phyloP scores from a whole-genome alignment of 1,284 basidiomycete genomes.

The Leucoagaricus sp. region DNA sequence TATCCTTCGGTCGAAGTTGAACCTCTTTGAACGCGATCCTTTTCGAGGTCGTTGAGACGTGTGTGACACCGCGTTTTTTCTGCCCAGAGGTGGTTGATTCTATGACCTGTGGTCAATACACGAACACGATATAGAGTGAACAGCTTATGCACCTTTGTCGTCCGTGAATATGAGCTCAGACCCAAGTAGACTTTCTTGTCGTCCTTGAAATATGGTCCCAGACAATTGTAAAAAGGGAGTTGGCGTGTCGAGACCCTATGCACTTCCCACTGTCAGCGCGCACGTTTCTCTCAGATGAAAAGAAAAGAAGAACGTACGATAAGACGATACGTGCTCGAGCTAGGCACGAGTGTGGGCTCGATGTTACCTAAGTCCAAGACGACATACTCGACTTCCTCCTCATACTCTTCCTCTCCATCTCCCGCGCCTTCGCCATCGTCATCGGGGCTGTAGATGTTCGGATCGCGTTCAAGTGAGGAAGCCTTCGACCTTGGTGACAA shows the following conservation, averaged over 20 bases:
- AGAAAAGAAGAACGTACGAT: slow-evolving; percentile 50
- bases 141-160: slow-evolving; percentile 48
- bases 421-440: slow-evolving; percentile 48
- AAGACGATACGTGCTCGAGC: slow-evolving; percentile 64
- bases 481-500: slow-evolving; percentile 1
- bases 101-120: slow-evolving; percentile 26
- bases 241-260: slow-evolving; percentile 71
- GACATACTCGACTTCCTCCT: slow-evolving; percentile 63
- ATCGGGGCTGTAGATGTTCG: slow-evolving; percentile 42
- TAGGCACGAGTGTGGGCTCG: slow-evolving; percentile 74
- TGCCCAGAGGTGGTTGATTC: slow-evolving; percentile 28
- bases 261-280: no score
- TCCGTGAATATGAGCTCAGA: slow-evolving; percentile 75
- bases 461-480: background rate
- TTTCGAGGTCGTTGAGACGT: slow-evolving; percentile 58
- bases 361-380: slow-evolving; percentile 70
- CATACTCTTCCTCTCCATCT: slow-evolving; percentile 59
- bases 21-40: slow-evolving; percentile 68
- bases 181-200: slow-evolving; percentile 63
- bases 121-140: background rate
- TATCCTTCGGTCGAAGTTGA: slow-evolving; percentile 45
- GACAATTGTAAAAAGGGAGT: slow-evolving; percentile 74
- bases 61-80: slow-evolving; percentile 47
- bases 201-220: slow-evolving; percentile 69
- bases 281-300: background rate